Conservation (phyloP, 78 protist species). For the Isochrysis galbana region DNA sequence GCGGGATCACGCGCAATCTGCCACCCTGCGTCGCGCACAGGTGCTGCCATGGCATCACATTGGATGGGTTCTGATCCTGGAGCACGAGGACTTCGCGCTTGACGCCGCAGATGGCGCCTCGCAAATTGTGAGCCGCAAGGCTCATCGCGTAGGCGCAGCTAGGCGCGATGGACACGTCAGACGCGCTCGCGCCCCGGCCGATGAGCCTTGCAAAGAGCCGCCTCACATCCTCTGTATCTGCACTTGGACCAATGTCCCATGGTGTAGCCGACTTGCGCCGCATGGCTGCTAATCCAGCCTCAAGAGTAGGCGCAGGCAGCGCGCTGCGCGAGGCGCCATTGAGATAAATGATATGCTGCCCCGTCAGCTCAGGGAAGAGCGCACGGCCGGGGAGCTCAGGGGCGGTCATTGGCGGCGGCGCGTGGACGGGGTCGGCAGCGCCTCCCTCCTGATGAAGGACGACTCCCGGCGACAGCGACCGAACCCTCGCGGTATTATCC, state of each 20-base stretch:
- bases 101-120: neutral
- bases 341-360: no score
- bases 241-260: constrained; percentile 2
- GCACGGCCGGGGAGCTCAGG: no score
- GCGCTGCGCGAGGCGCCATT: neutral
- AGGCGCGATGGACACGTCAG: neutral
- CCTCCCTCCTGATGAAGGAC: no score
- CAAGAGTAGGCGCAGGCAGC: neutral
- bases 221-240: neutral
- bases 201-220: neutral
- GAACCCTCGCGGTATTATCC: no score
- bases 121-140: neutral
- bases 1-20: neutral
- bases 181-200: neutral
- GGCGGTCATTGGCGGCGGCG: no score
- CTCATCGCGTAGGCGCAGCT: neutral
- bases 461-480: no score
- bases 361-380: no score
- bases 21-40: neutral
- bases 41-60: constrained; percentile 1
- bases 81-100: neutral
- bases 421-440: no score
- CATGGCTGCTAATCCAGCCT: neutral
- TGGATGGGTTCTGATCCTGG: neutral
- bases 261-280: neutral